Evolutionary conservation across 1,284 basidiomycete species (phyloP).

Genomic region (Hymenochaete sp.): DNA sequence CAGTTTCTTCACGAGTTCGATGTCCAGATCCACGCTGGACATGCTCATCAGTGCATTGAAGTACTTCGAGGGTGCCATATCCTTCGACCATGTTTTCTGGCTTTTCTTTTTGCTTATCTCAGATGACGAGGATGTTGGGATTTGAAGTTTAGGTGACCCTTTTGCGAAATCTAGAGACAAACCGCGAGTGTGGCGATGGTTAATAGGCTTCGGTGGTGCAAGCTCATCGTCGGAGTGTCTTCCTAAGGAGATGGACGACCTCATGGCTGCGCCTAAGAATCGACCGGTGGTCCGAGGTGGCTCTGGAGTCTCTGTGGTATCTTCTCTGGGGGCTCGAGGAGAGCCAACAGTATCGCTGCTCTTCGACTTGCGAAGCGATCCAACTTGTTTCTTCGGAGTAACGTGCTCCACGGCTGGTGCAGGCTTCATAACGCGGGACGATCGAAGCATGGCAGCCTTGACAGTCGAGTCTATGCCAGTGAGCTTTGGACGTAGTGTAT

Average conservation of each 20-base stretch:
- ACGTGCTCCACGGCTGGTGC: constrained; percentile 29
- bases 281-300: constrained; percentile 32
- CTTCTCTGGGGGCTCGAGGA: constrained; percentile 32
- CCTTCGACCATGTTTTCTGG: constrained; percentile 27
- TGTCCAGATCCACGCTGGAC: constrained; percentile 60
- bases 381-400: constrained; percentile 26
- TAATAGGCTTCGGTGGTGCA: constrained; percentile 20
- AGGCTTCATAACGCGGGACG: constrained; percentile 58
- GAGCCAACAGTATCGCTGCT: constrained; percentile 63
- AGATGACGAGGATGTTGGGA: constrained; percentile 32
- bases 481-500: constrained; percentile 66
- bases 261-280: constrained; percentile 19
- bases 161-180: constrained; percentile 43
- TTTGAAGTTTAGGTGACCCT: constrained; percentile 41
- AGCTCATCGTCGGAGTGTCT: constrained; percentile 16
- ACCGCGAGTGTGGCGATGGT: constrained; percentile 42
- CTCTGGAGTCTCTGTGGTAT: constrained; percentile 31
- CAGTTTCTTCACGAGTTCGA: constrained; percentile 71
- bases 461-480: constrained; percentile 70
- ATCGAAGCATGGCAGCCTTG: constrained; percentile 85
- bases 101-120: constrained; percentile 28
- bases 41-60: constrained; percentile 55
- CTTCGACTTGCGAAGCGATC: constrained; percentile 49
- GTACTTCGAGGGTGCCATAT: constrained; percentile 50
- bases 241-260: constrained; percentile 11